These are phyloP conservation scores for Xylariaceae sp. DNA, from an alignment of 2,329 filamentous ascomycete genomes.

Conservation along the genomic window DNA sequence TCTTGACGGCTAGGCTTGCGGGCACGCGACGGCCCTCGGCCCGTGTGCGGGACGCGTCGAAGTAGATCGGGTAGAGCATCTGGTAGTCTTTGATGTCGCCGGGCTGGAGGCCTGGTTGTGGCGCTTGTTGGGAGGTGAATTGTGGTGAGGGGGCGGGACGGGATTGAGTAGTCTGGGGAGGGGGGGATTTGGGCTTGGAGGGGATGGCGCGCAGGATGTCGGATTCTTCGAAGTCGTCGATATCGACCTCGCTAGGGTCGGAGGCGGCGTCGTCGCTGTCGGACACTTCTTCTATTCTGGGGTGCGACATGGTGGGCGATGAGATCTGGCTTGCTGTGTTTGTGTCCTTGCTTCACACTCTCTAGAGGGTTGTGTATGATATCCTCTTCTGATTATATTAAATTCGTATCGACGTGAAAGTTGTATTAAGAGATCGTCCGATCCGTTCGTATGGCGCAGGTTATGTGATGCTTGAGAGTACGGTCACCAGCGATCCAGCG, in stretches of 20 bases:
- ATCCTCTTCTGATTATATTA: too few species aligned
- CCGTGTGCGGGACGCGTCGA: conserved; percentile 70
- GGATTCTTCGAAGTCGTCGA: conserved; percentile 56
- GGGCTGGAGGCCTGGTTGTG: conserved; percentile 40
- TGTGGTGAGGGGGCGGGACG: conserved; percentile 7
- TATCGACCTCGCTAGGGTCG: conserved; percentile 84
- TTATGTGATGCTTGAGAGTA: neutral
- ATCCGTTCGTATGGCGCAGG: neutral
- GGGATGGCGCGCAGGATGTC: conserved; percentile 50
- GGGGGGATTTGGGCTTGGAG: conserved; percentile 32
- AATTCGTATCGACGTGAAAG: too few species aligned
- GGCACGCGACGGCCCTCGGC: conserved; percentile 77
- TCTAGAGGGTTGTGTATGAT: neutral
- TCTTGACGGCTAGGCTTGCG: conserved; percentile 65
- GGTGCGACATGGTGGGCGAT: conserved; percentile 62
- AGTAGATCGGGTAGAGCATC: conserved; percentile 93
- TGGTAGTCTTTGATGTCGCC: conserved; percentile 68
- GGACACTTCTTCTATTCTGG: conserved; percentile 87
- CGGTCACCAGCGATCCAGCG: conserved; percentile 7
- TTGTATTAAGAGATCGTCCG: neutral
- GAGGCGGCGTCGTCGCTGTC: conserved; percentile 61
- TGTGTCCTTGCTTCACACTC: neutral
- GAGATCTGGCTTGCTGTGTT: neutral
- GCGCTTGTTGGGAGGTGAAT: conserved; percentile 25
- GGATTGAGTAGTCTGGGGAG: conserved; percentile 31